Conservation (phyloP, 805 yeast genomes). For the Wickerhamiella musiphila region DNA sequence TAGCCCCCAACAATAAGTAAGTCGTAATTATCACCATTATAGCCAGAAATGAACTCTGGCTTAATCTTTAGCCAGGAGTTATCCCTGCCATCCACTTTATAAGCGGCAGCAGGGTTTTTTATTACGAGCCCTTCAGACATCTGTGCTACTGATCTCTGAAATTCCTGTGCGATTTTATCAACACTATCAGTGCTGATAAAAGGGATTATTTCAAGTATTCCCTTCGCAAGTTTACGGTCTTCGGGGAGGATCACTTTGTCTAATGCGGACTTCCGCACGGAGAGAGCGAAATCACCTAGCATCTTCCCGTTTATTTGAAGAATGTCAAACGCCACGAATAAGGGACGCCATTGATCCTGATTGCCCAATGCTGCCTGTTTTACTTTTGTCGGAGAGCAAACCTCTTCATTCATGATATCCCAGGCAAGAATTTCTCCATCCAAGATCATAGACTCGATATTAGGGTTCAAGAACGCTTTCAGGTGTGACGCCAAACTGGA, state of each 20-base stretch:
- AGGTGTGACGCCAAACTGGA: slow-evolving; percentile 43
- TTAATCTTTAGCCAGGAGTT: slow-evolving; percentile 75
- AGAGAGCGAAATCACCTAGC: slow-evolving; percentile 36
- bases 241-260: slow-evolving; percentile 27
- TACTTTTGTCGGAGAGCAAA: slow-evolving; percentile 69
- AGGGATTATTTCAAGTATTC: slow-evolving; percentile 15
- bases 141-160: slow-evolving; percentile 38
- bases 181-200: slow-evolving; percentile 28
- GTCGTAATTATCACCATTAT: slow-evolving; percentile 77
- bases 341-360: slow-evolving; percentile 16
- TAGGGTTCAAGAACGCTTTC: slow-evolving; percentile 18
- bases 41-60: slow-evolving; percentile 67
- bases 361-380: slow-evolving; percentile 44
- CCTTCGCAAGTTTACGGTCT: slow-evolving; percentile 3
- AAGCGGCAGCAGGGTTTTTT: slow-evolving; percentile 42
- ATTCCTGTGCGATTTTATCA: slow-evolving; percentile 36
- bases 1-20: slow-evolving; percentile 62
- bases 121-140: slow-evolving; percentile 71
- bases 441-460: slow-evolving; percentile 28
- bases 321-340: slow-evolving; percentile 48
- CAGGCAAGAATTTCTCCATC: slow-evolving; percentile 94
- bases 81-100: slow-evolving; percentile 42
- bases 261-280: slow-evolving; percentile 38
- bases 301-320: slow-evolving; percentile 50
- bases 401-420: slow-evolving; percentile 34